These are phyloP conservation scores for Neurospora sp. DNA, from an alignment of 495 filamentous ascomycete genomes.

Conservation along the genomic window DNA sequence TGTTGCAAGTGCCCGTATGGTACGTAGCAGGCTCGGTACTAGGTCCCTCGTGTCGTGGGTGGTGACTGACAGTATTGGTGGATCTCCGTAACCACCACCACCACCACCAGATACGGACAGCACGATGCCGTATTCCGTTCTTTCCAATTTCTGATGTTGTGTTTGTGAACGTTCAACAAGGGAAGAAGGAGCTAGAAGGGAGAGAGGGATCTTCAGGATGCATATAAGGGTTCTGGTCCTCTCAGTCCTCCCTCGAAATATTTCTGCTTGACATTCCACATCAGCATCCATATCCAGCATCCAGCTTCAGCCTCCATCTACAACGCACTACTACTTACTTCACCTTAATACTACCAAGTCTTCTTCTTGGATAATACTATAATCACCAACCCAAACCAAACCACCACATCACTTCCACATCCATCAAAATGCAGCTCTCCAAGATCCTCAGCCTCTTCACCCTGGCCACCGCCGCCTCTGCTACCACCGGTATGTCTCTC, in stretches of 20 bases:
- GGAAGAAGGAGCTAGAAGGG: not conserved
- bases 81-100: not conserved
- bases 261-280: not conserved
- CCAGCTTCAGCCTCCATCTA: not conserved
- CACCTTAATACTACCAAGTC: not conserved
- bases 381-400: not conserved
- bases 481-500: conserved; percentile 21
- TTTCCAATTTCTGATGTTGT: not conserved
- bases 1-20: not conserved
- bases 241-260: not conserved
- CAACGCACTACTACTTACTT: not conserved
- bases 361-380: not conserved
- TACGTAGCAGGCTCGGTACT: not conserved
- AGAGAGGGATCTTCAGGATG: not conserved
- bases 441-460: conserved; percentile 29
- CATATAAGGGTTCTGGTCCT: not conserved
- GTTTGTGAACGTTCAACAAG: not conserved
- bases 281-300: not conserved
- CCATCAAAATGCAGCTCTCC: conserved; percentile 42
- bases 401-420: not conserved
- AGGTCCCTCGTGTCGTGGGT: not conserved
- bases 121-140: not conserved
- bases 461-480: conserved; percentile 24
- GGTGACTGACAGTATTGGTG: not conserved
- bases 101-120: not conserved